These are phyloP conservation scores for Pseudogymnoascus sp. DNA, from an alignment of 2,329 filamentous ascomycete species.

Conservation along the genomic window DNA sequence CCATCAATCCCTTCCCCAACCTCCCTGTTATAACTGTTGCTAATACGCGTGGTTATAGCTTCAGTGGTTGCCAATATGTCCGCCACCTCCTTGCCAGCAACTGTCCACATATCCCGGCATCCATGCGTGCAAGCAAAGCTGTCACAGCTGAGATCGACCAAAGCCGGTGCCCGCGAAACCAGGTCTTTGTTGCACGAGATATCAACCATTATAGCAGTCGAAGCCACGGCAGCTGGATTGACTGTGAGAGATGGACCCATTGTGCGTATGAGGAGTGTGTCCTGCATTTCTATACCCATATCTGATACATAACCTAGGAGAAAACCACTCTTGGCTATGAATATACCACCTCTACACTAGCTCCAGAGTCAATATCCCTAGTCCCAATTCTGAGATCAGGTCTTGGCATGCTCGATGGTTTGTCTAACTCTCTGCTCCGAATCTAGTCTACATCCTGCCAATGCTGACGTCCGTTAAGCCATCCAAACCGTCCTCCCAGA, in stretches of 20 bases:
- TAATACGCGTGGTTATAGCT: background rate
- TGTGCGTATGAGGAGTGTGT: constrained; percentile 38
- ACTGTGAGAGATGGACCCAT: constrained; percentile 51
- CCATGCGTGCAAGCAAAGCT: constrained; percentile 85
- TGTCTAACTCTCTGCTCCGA: constrained; percentile 15
- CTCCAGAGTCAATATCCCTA: constrained; percentile 63
- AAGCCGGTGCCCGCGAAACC: constrained; percentile 65
- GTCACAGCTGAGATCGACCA: constrained; percentile 73
- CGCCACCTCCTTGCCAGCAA: constrained; percentile 41
- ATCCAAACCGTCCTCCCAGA: constrained; percentile 74
- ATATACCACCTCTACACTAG: constrained; percentile 59
- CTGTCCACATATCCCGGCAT: constrained; percentile 74
- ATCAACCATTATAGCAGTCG: constrained; percentile 69
- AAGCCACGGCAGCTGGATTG: constrained; percentile 65
- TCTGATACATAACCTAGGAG: constrained; percentile 44
- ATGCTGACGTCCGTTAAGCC: constrained; percentile 40
- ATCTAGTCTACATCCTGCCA: background rate
- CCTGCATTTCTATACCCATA: background rate
- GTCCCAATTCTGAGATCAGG: constrained; percentile 92
- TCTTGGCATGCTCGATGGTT: constrained; percentile 82
- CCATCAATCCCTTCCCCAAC: background rate
- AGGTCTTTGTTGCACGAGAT: constrained; percentile 83
- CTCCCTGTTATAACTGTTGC: constrained; percentile 2
- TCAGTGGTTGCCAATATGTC: background rate
- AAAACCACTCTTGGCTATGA: constrained; percentile 70